Conservation (phyloP, 1,284 basidiomycete genomes). For the Sporisorium iseilematis-ciliati region DNA sequence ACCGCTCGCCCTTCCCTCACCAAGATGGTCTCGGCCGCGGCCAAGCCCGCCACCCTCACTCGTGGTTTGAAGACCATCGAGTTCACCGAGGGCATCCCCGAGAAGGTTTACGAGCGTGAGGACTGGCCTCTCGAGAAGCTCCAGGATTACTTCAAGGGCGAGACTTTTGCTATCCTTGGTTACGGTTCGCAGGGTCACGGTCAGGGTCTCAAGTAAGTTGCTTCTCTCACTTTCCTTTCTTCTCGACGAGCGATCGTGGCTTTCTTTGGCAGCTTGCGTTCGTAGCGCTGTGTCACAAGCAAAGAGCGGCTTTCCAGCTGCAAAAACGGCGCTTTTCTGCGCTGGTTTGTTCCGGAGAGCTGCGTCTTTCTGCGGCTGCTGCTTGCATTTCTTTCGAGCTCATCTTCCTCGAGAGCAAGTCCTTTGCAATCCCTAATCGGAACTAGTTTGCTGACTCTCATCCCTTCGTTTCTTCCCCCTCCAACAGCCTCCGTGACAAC, state of each 20-base stretch:
- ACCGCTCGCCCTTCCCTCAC: conserved; percentile 45
- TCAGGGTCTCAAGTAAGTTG: conserved; percentile 85
- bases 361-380: background rate
- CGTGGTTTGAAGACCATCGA: conserved; percentile 93
- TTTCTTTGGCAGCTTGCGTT: background rate
- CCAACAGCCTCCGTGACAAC: conserved; percentile 85
- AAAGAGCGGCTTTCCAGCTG: background rate
- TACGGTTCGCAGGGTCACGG: conserved; percentile 97
- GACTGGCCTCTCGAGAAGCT: conserved; percentile 98
- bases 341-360: background rate
- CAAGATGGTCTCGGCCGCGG: conserved; percentile 42
- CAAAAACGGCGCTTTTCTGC: background rate
- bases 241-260: too few relatives aligned
- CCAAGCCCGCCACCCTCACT: conserved; percentile 50
- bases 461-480: background rate
- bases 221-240: too few relatives aligned
- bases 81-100: conserved; percentile 88
- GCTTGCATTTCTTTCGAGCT: background rate
- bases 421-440: background rate
- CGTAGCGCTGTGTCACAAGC: background rate
- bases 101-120: conserved; percentile 94
- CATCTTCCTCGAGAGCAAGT: background rate
- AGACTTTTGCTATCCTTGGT: conserved; percentile 91
- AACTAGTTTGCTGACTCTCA: conserved; percentile 14
- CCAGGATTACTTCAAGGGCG: conserved; percentile 96